phyloP scores from a whole-genome alignment of 225 moss, liverwort and hornwort genomes.

The Lunularia cruciata region DNA sequence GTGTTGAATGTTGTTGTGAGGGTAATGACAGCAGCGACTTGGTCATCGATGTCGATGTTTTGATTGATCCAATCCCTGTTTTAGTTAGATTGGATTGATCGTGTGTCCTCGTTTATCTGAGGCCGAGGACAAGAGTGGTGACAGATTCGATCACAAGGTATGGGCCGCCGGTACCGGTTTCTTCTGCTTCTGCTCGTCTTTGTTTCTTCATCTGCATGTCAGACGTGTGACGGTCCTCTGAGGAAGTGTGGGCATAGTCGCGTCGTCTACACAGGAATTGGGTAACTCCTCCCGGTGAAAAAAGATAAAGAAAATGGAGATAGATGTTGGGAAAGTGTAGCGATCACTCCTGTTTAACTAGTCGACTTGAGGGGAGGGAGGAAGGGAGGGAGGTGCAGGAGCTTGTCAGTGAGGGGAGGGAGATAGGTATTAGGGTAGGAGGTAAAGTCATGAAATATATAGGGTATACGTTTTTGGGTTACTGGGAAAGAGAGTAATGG shows the following conservation, averaged over 20 bases:
- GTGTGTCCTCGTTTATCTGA: conserved; percentile 18
- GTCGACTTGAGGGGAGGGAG: not conserved
- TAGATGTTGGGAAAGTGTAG: conserved; percentile 22
- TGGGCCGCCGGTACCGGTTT: conserved; percentile 76
- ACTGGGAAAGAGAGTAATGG: conserved; percentile 4
- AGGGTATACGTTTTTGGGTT: conserved; percentile 15
- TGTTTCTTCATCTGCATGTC: conserved; percentile 56
- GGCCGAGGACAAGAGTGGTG: conserved; percentile 35
- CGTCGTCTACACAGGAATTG: conserved; percentile 31
- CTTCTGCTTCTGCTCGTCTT: conserved; percentile 56
- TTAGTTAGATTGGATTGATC: conserved; percentile 18
- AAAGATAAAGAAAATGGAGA: conserved; percentile 19
- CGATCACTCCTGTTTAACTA: conserved; percentile 11
- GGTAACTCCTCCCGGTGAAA: conserved; percentile 28
- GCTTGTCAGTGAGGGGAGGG: conserved; percentile 15
- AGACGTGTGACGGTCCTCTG: conserved; percentile 52
- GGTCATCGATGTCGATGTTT: conserved; percentile 6
- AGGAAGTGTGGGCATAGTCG: conserved; percentile 46
- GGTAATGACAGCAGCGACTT: not conserved
- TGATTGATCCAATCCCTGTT: conserved; percentile 5
- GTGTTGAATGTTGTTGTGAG: too few species aligned
- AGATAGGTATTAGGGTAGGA: conserved; percentile 11
- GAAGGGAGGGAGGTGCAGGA: conserved; percentile 11
- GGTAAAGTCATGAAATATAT: conserved; percentile 5
- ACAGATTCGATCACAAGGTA: conserved; percentile 70